Evolutionary conservation across 2,329 filamentous ascomycete species (phyloP), one percentile per base, ranked within the genome.

Genomic region (Aspergillus piperis): DNA sequence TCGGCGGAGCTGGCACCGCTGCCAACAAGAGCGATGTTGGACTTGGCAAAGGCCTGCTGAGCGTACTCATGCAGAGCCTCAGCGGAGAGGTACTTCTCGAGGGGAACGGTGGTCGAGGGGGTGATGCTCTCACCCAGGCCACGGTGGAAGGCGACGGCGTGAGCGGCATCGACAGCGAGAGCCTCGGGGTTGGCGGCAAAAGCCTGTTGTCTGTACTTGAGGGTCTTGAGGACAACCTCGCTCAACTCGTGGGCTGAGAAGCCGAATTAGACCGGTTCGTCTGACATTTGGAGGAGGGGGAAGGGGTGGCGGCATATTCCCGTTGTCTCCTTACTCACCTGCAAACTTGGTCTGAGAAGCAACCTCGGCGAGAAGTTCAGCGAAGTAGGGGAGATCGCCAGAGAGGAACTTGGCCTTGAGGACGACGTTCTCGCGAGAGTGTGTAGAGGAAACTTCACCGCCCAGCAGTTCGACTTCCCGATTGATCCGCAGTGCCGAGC

Each of bases 391-490:
- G 68, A 99, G 88, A 77, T 99, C 93, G 77, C 95, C 88, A 76
- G 92, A 88, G 68, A 99, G 87, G 85, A 99, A 99, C 83, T 90
- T 96, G 77, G 95, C 91, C 80, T 94, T 89, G 73, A 99, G 82
- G 62, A 99, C 88, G 65, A 99, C 82, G 75, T 92, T 92, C 84
- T 99, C 95, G 75, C 94, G 90, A 71, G 92, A 93, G 82, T 97
- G 92, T 80, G 90, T 91, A 67, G 94, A 84, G 70, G 83, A 85
- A 81, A 98, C 88, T 86, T 94, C 88, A 73, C 92, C 92, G 76
- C 96, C 95, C 67, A 99, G 88, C 64, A 99, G 89, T 82, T 99
- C 95, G 72, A 91, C 87, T 83, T 99, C 95, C 83, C 95, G 90
- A 75, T 89, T 90, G 78, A 99, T 96, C 77, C 93, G 91, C 73